Evolutionary conservation across 108 stramenopile species (phyloP).

Genomic region (Nitzschia inconspicua): DNA sequence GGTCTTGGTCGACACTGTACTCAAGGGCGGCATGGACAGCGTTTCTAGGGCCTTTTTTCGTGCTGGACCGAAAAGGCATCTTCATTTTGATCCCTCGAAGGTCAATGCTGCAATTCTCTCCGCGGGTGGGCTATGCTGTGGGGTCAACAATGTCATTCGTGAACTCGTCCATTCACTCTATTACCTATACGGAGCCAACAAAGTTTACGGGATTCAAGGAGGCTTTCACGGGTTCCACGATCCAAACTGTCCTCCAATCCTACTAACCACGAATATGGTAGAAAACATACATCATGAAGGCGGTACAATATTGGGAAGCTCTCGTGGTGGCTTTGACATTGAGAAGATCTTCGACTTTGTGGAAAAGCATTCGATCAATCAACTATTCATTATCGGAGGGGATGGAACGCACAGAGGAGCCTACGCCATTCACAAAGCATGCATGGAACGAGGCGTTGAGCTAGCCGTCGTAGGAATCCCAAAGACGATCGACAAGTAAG

Average conservation of each 20-base stretch:
- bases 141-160: slow-evolving; percentile 86
- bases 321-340: slow-evolving; percentile 79
- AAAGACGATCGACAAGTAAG: slow-evolving; percentile 88
- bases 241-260: slow-evolving; percentile 26
- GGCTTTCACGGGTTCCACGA: slow-evolving; percentile 75
- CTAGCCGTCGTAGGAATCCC: slow-evolving; percentile 81
- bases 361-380: slow-evolving; percentile 37
- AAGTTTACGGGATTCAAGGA: slow-evolving; percentile 58
- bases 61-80: slow-evolving; percentile 66
- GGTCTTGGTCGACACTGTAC: slow-evolving; percentile 67
- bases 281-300: slow-evolving; percentile 73
- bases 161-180: slow-evolving; percentile 58
- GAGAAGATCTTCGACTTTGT: slow-evolving; percentile 58
- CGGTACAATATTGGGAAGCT: slow-evolving; percentile 75
- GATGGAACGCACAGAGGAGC: slow-evolving; percentile 88
- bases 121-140: slow-evolving; percentile 36
- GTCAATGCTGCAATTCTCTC: slow-evolving; percentile 93
- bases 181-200: slow-evolving; percentile 54
- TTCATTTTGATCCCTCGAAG: slow-evolving; percentile 85
- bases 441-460: slow-evolving; percentile 32
- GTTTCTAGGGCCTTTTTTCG: slow-evolving; percentile 58
- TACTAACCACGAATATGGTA: slow-evolving; percentile 36
- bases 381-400: slow-evolving; percentile 83
- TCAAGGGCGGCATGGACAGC: slow-evolving; percentile 34
- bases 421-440: slow-evolving; percentile 43